Conservation (phyloP, 768 basidiomycete species). For the Amanita phalloides region DNA sequence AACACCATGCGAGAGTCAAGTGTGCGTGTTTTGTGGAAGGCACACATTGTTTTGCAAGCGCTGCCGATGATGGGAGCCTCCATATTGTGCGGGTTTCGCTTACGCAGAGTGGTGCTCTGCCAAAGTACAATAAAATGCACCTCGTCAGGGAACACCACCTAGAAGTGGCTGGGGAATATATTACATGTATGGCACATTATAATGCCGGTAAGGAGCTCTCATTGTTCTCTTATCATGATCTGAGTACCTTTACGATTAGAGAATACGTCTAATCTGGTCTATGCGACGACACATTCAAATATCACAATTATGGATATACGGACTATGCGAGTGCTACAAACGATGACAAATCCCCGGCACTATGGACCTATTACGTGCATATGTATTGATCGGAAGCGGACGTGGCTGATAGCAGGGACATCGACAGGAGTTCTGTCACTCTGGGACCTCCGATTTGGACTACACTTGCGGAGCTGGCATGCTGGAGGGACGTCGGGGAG, state of each 20-base stretch:
- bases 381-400: conserved; percentile 73
- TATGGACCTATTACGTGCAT: conserved; percentile 79
- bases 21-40: conserved; percentile 77
- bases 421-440: conserved; percentile 75
- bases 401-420: conserved; percentile 88
- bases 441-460: conserved; percentile 94
- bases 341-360: conserved; percentile 77
- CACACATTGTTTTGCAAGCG: conserved; percentile 82
- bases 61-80: conserved; percentile 75
- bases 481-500: conserved; percentile 47
- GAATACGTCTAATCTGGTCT: conserved; percentile 70
- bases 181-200: conserved; percentile 76
- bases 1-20: conserved; percentile 51
- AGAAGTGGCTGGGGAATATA: conserved; percentile 66
- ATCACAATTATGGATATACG: conserved; percentile 76
- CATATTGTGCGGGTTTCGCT: conserved; percentile 80
- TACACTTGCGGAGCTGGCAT: conserved; percentile 83
- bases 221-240: background rate
- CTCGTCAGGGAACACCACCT: conserved; percentile 74
- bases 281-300: conserved; percentile 72
- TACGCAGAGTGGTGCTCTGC: conserved; percentile 52
- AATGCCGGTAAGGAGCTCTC: conserved; percentile 2
- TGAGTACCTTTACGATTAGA: conserved; percentile 24
- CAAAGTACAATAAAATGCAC: conserved; percentile 76
- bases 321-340: conserved; percentile 68